Evolutionary conservation across 2,329 filamentous ascomycete species (phyloP).

Genomic region (Colletotrichum plurivorum): DNA sequence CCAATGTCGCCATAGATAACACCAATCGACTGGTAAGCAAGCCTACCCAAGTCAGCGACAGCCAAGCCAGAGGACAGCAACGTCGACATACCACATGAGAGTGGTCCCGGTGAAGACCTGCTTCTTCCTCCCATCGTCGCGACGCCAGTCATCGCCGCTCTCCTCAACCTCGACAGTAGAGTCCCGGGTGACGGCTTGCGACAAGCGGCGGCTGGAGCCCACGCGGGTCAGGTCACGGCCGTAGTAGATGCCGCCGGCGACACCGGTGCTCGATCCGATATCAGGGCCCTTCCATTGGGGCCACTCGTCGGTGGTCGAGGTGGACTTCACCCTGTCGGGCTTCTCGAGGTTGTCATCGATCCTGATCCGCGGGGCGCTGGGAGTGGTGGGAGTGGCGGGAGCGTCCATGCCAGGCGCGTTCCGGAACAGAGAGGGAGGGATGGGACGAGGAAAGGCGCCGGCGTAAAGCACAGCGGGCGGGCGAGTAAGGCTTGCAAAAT

Average conservation of each 20-base stretch:
- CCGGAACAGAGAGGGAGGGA: no score
- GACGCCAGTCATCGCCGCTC: conserved; percentile 49
- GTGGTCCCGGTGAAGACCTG: conserved; percentile 53
- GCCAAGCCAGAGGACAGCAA: accelerated
- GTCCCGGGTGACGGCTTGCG: conserved; percentile 44
- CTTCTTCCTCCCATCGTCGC: conserved; percentile 51
- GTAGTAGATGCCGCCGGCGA: conserved; percentile 43
- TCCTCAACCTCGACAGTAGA: conserved; percentile 47
- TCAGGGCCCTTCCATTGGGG: conserved; percentile 25
- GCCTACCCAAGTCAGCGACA: conserved; percentile 51
- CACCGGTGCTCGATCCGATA: conserved; percentile 38
- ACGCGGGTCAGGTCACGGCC: conserved; percentile 39
- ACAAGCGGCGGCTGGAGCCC: conserved; percentile 42
- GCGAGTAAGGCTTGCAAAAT: conserved; percentile 20
- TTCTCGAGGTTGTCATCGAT: conserved; percentile 36
- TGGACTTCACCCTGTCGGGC: conserved; percentile 24
- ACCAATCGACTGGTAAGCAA: conserved; percentile 75
- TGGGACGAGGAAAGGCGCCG: conserved; percentile 2
- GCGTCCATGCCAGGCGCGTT: conserved; percentile 16
- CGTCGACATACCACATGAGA: conserved; percentile 49
- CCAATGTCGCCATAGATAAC: conserved; percentile 81
- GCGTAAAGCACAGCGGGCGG: conserved; percentile 26
- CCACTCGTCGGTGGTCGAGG: conserved; percentile 33
- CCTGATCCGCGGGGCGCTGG: conserved; percentile 26
- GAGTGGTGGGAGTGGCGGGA: background rate